These are phyloP conservation scores for Houttuynia cordata DNA, from an alignment of 164 flowering plant species.

Conservation along the genomic window DNA sequence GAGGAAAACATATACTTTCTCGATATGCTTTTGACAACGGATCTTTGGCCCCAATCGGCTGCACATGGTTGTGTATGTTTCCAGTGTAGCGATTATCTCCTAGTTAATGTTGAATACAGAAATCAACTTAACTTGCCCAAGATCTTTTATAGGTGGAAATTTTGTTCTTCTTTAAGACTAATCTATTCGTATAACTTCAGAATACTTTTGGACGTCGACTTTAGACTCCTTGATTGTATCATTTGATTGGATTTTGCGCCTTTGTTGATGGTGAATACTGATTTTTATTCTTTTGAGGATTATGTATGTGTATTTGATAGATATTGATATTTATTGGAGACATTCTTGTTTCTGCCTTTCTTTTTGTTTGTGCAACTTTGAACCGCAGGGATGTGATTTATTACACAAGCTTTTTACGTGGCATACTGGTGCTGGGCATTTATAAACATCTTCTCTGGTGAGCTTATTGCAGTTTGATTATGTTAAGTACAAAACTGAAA, in stretches of 20 bases:
- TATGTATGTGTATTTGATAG: background rate
- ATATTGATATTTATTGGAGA: background rate
- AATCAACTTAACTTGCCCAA: slow-evolving; percentile 19
- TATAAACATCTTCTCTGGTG: background rate
- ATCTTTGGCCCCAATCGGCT: slow-evolving; percentile 4
- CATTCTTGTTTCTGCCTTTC: background rate
- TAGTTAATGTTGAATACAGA: slow-evolving; percentile 1
- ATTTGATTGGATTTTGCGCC: slow-evolving; percentile 8
- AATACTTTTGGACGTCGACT: slow-evolving; percentile 7
- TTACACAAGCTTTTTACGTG: too few species aligned
- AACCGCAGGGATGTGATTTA: too few species aligned
- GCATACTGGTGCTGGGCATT: background rate
- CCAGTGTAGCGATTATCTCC: slow-evolving; percentile 6
- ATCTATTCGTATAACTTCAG: slow-evolving; percentile 24
- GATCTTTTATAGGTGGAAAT: slow-evolving; percentile 25
- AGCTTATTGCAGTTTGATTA: background rate
- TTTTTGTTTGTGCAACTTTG: background rate
- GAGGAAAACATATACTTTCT: background rate
- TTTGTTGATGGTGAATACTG: slow-evolving; percentile 9
- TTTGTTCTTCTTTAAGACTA: slow-evolving; percentile 16
- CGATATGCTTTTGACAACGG: background rate
- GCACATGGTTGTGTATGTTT: slow-evolving; percentile 4
- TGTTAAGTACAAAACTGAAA: background rate
- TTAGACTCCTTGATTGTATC: slow-evolving; percentile 15
- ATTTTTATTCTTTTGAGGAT: background rate